Evolutionary conservation across 345 rosid genomes (phyloP), one percentile per base, ranked within the genome.

Genomic region (Rhodamnia argentea): DNA sequence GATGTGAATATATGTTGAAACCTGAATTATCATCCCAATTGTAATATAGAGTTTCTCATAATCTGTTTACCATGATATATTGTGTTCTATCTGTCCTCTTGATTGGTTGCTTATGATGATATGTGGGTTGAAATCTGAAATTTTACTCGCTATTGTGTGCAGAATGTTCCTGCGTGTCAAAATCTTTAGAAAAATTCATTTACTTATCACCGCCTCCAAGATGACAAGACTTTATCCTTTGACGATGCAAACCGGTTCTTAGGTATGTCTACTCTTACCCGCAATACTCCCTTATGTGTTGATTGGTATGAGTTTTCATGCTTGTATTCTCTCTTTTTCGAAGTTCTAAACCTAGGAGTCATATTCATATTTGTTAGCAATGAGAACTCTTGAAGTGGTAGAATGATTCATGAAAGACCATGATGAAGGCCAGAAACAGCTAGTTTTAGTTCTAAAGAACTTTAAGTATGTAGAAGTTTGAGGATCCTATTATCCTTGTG

Each of bases 111-210:
- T 14, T 13, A 42, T 82, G 52, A 44, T 5, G 29, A 22, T 83
- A 23, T 32, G 50, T 52, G 70, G 37, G 32, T n/a, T n/a, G 75
- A 62, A 56, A 27, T 85, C 89, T 90, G 59, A 88, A 84, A 85
- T 24, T 26, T 52, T 50, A 51, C 32, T 83, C 40, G 86, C 54
- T 26, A 84, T 87, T 89, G 18, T 90, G 40, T 92, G 92, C 93
- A 97, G 99, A 96, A 98, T 6, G 98, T 97, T 44, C 99, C 99
- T 84, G 91, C 93, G 85, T 97, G 99, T 87, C 99, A 93, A 91
- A 97, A 96, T 90, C 97, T 97, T n/a, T 95, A 97, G 94, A 96
- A 92, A 94, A 97, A 97, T 83, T 96, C 99, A 7, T 97, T 97
- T 89, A 94, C 95, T 62, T 96, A 97, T 88, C 96, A 95, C 86